Conservation (phyloP, 2,329 filamentous ascomycete genomes). For the Aspergillus fumigatiaffinis region DNA sequence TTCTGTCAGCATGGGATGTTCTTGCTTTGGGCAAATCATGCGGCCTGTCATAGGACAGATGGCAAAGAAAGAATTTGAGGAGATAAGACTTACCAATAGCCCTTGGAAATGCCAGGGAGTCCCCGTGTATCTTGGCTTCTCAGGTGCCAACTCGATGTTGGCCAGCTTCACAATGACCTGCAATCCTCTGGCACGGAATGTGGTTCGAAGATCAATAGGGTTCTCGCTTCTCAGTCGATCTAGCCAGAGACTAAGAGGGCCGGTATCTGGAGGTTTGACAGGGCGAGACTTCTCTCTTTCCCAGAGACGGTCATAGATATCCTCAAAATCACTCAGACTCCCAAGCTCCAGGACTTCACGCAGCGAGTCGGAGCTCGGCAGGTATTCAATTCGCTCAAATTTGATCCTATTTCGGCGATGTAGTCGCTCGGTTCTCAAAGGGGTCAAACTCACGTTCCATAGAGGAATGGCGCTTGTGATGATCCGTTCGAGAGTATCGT, state of each 20-base stretch:
- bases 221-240: neutral
- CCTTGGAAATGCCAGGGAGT: slow-evolving; percentile 46
- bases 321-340: neutral
- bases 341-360: neutral
- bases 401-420: slow-evolving; percentile 5
- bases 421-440: neutral
- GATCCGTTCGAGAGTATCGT: slow-evolving; percentile 35
- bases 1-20: neutral
- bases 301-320: neutral
- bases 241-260: neutral
- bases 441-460: slow-evolving; percentile 39
- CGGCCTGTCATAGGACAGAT: neutral
- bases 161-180: slow-evolving; percentile 59
- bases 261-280: slow-evolving; percentile 15
- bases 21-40: neutral
- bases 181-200: slow-evolving; percentile 34
- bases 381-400: slow-evolving; percentile 8
- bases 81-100: slow-evolving; percentile 15
- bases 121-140: slow-evolving; percentile 52
- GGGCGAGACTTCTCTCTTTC: neutral
- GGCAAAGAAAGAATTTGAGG: neutral
- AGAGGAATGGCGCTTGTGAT: slow-evolving; percentile 41
- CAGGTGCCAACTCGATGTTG: slow-evolving; percentile 57
- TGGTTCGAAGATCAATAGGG: slow-evolving; percentile 16
- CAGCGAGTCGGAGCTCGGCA: neutral